Evolutionary conservation across 73 alveolate species (phyloP), one percentile per base, ranked within the genome.

Genomic region (Loxodes magnus): DNA sequence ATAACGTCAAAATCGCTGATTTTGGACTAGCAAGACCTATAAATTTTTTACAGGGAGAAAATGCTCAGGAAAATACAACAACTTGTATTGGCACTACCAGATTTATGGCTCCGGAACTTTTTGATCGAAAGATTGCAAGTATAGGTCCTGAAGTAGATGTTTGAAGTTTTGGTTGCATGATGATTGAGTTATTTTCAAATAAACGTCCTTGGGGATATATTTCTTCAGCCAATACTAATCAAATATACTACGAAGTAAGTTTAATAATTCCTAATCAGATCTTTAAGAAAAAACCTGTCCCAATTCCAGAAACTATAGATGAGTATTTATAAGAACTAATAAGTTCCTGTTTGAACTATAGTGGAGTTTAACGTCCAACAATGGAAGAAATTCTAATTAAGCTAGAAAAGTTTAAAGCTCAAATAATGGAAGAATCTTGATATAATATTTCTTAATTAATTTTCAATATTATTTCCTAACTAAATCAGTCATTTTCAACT

Each of bases 21-120:
- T 46, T 77, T 80, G 36, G 99, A 79, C 4, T 97, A 85, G 74
- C 79, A 96, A 65, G 99, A 89, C 79, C 71, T 89, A 33, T 84
- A 85, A 79, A 72, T 90, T 5, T 93, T 78, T 54, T 88, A 88
- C 65, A 73, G 88, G 24, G 63, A 84, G 43, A 72, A 84, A 15
- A 85, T 74, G 51, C 84, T 74, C 74, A 78, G 44, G 44, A 82
- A 27, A 97, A 96, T 0, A 71, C 94, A 12, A 84, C 90, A 64
- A 85, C 86, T 72, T 93, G 81, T 52, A 79, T 95, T 17, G 99
- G 99, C 0, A 93, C 99, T 1, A 97, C 99, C 7, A 59, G 97
- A 21, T 93, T 88, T 71, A 93, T 93, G 99, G 99, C 99, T 2
- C 99, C 99, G 2, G 99, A 93, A 67, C 83, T 88, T 21, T 93